A percentile compares a stretch with the other conserved stretches of the same genome.
Evolutionary conservation across 805 yeast genomes (phyloP).

Genomic region (Babjeviella inositovora): DNA sequence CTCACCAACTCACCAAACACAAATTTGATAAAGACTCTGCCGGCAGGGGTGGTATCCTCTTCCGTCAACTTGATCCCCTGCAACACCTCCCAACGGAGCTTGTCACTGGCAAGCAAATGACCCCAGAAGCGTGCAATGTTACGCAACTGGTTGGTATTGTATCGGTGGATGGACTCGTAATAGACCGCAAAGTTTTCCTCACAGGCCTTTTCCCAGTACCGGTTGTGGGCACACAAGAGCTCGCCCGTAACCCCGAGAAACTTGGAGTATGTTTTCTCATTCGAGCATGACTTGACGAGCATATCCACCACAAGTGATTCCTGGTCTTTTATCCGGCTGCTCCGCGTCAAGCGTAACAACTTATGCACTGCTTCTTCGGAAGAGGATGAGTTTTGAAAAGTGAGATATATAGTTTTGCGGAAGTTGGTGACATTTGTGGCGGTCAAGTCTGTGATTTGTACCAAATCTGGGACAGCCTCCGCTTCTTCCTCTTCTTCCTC

Average conservation of each 20-base stretch:
- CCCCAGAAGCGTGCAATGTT: constrained; percentile 82
- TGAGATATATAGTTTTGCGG: constrained; percentile 66
- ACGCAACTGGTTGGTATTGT: constrained; percentile 58
- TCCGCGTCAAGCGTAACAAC: constrained; percentile 40
- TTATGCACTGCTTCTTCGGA: constrained; percentile 91
- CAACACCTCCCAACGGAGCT: constrained; percentile 47
- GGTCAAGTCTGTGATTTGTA: constrained; percentile 48
- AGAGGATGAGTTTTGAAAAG: constrained; percentile 80
- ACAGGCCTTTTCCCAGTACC: constrained; percentile 44
- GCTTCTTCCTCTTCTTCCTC: constrained; percentile 6
- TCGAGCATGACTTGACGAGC: constrained; percentile 67
- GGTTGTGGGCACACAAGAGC: constrained; percentile 32
- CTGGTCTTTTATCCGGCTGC: no score
- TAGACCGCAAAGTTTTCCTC: constrained; percentile 32
- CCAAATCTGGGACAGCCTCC: constrained; percentile 5
- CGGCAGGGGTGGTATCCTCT: constrained; percentile 59
- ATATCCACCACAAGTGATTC: constrained; percentile 49
- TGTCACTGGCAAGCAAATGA: constrained; percentile 58
- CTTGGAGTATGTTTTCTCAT: constrained; percentile 77
- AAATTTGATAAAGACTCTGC: constrained; percentile 69
- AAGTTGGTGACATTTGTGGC: constrained; percentile 44
- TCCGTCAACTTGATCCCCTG: constrained; percentile 46
- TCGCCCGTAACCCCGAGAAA: constrained; percentile 69
- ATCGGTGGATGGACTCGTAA: constrained; percentile 44
- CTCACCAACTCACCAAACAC: constrained; percentile 65